Evolutionary conservation across 176 grass and related monocot species (phyloP), one percentile per base, ranked within the genome.

Genomic region (Rhipidocladum racemiflorum): DNA sequence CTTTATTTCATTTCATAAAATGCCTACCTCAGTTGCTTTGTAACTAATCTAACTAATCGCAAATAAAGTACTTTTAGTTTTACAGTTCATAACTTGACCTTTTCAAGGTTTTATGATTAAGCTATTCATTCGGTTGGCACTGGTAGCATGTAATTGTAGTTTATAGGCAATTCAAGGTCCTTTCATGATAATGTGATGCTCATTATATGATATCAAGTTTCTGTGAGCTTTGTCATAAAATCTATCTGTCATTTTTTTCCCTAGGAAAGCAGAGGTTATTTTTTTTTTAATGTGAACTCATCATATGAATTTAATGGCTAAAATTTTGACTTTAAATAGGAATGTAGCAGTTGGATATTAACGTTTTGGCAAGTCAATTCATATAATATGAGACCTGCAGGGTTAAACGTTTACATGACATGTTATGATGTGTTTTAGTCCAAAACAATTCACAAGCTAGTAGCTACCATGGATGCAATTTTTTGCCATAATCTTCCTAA

Each of bases 201-300:
- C 10, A 56, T 61, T 21, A 28, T 48, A 65, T 78, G 34, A 21
- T 28, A 65, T 78, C 18, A 57, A 61, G 28, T 45, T 72, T 80
- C 13, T 53, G 24, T 80, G 43, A 80, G 68, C 13, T 79, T 72
- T 86, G 23, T 65, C 66, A 40, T 44, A 75, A 75, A 76, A 72
- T 0, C 23, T 54, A 59, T 17, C 16, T 71, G n/a, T 63, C 11
- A 17, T 55, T 84, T 50, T 50, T 40, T 30, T 17, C 14, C 27
- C 27, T 75, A 65, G 8, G 48, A 39, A 55, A 43, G 16, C 9
- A n/a, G 48, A 40, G 5, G 5, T 49, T 61, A 38, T 13, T 64
- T 38, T 51, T 38, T 57, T 20, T 30, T 30, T n/a, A n/a, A 30
- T 44, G 17, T 16, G 29, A 38, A 34, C 39, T 72, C 13, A 44